phyloP scores from a whole-genome alignment of 1,139 yeast genomes.

The Magnusiomyces suaveolens region DNA sequence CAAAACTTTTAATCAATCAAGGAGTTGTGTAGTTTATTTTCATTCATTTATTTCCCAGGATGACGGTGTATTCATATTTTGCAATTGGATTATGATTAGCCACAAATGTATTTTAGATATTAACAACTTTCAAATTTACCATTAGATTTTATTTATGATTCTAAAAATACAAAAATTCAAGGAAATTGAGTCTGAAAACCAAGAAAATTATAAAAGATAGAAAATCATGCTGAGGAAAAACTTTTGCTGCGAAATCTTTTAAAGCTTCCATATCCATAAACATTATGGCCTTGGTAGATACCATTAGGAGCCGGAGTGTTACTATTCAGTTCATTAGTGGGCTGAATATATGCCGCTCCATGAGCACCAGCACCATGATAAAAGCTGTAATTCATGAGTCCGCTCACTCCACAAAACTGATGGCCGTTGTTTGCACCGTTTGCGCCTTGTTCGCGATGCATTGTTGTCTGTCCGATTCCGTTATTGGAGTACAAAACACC shows the following conservation, averaged over 20 bases:
- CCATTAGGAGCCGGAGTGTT: neutral
- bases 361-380: conserved; percentile 2
- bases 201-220: neutral
- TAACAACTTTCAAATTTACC: too few species aligned
- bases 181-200: neutral
- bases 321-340: neutral
- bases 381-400: neutral
- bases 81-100: too few species aligned
- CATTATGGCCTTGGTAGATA: neutral
- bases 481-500: neutral
- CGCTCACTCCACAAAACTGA: neutral
- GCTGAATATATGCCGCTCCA: neutral
- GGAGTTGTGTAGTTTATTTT: too few species aligned
- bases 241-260: conserved; percentile 3
- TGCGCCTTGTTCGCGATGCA: neutral
- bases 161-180: neutral
- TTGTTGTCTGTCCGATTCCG: neutral
- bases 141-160: too few species aligned
- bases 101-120: too few species aligned
- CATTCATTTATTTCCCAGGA: too few species aligned
- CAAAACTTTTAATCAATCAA: too few species aligned
- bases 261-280: neutral
- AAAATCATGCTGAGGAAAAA: conserved; percentile 2
- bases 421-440: neutral
- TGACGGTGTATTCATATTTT: too few species aligned